A percentile compares a stretch with the other conserved stretches of the same genome.
These are phyloP conservation scores for Penicillium sp. DNA, from an alignment of 2,329 filamentous ascomycete genomes.

Conservation along the genomic window DNA sequence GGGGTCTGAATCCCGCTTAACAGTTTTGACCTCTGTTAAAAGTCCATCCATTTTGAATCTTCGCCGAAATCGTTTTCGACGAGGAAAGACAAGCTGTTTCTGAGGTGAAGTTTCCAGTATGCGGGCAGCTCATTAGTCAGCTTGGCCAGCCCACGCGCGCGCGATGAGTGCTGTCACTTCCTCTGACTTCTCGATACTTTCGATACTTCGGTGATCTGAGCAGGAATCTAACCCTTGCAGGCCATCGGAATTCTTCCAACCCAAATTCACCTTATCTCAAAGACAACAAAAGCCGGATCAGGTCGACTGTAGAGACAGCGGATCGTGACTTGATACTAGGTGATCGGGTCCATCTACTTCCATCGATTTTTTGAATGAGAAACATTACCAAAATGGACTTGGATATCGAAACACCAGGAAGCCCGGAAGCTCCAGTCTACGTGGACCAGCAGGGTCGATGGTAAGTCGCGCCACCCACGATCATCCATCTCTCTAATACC, in stretches of 20 bases:
- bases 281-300: background rate
- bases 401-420: background rate
- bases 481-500: slow-evolving; percentile 12
- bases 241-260: background rate
- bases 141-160: slow-evolving; percentile 12
- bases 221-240: background rate
- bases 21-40: slow-evolving; percentile 41
- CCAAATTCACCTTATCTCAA: background rate
- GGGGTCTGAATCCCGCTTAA: slow-evolving; percentile 25
- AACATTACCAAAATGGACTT: slow-evolving; percentile 4
- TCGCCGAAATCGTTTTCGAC: slow-evolving; percentile 7
- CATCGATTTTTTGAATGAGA: background rate
- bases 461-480: slow-evolving; percentile 5
- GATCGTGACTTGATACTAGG: background rate
- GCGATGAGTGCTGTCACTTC: slow-evolving; percentile 11
- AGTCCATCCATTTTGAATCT: slow-evolving; percentile 38
- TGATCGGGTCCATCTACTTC: background rate
- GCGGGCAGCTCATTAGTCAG: slow-evolving; percentile 30
- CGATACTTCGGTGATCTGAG: background rate
- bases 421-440: background rate
- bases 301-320: background rate
- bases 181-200: slow-evolving; percentile 7
- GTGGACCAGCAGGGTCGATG: slow-evolving; percentile 16
- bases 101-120: slow-evolving; percentile 25
- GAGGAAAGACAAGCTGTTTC: slow-evolving; percentile 20